These are phyloP conservation scores for Catunica adiposa DNA, from an alignment of 2,329 filamentous ascomycete species.

Conservation along the genomic window DNA sequence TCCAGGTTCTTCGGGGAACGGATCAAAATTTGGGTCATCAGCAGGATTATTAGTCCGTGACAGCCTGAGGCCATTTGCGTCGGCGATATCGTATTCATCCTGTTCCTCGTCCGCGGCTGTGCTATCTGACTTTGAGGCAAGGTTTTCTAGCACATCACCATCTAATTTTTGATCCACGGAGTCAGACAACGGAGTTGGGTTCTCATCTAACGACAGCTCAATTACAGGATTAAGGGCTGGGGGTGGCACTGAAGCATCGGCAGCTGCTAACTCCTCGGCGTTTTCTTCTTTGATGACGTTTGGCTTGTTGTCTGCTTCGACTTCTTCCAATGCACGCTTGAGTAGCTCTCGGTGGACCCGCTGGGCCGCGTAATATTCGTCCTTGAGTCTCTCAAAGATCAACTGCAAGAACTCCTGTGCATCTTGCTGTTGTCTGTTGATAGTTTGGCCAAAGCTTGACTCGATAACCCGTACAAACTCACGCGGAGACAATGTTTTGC, in stretches of 20 bases:
- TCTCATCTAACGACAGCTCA: no score
- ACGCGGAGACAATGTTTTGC: constrained; percentile 81
- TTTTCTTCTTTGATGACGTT: constrained; percentile 13
- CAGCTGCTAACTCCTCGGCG: constrained; percentile 15
- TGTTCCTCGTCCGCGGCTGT: not conserved
- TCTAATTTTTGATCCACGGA: no score
- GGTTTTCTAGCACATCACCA: not conserved
- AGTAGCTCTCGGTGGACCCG: constrained; percentile 32
- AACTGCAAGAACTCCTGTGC: constrained; percentile 95
- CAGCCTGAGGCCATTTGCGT: not conserved
- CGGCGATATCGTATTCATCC: not conserved
- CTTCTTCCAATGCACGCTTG: not conserved
- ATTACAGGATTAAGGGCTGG: no score
- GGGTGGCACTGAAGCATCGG: not conserved
- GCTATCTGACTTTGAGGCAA: not conserved
- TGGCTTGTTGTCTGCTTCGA: constrained; percentile 10
- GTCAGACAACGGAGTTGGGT: no score
- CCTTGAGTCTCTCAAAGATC: constrained; percentile 76
- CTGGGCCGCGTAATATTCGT: constrained; percentile 80
- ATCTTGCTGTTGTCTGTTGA: constrained; percentile 90
- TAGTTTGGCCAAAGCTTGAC: constrained; percentile 70
- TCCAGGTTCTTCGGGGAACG: constrained; percentile 37
- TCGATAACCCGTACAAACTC: constrained; percentile 73
- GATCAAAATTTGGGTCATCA: not conserved
- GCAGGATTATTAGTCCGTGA: not conserved